Evolutionary conservation across 371 early-diverging fungal species (phyloP).

Genomic region (Synchytrium microbalum): DNA sequence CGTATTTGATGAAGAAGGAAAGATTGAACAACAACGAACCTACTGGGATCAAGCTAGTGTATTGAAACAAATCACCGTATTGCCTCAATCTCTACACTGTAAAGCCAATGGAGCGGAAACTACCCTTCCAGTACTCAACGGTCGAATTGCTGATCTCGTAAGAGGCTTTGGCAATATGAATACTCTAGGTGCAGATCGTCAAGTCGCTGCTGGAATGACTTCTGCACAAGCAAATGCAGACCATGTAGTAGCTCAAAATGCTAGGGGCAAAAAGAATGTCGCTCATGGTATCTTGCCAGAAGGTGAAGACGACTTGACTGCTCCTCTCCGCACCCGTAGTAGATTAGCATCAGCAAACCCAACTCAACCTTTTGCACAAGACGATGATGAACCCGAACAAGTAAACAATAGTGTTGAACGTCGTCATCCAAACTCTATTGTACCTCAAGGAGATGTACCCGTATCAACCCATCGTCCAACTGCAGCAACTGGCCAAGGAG

Average conservation of each 20-base stretch:
- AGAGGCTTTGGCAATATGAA: slow-evolving; percentile 6
- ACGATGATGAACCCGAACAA: background rate
- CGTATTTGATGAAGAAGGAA: slow-evolving; percentile 16
- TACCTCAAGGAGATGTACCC: slow-evolving; percentile 7
- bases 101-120: slow-evolving; percentile 34
- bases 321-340: no score
- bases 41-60: slow-evolving; percentile 48
- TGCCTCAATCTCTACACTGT: slow-evolving; percentile 38
- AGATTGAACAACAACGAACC: slow-evolving; percentile 22
- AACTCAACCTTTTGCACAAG: no score
- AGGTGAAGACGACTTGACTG: background rate
- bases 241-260: background rate
- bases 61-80: slow-evolving; percentile 32
- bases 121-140: slow-evolving; percentile 31
- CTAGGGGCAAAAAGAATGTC: background rate
- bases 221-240: background rate
- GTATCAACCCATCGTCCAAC: background rate
- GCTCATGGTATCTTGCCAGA: slow-evolving; percentile 5
- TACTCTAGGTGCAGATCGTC: no score
- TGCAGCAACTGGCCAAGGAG: background rate
- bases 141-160: slow-evolving; percentile 21
- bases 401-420: no score
- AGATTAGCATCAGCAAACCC: no score
- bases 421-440: background rate
- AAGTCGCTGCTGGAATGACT: background rate